Base-by-base conservation (phyloP, 345 rosid species). In the Noccaea caerulescens region DNA sequence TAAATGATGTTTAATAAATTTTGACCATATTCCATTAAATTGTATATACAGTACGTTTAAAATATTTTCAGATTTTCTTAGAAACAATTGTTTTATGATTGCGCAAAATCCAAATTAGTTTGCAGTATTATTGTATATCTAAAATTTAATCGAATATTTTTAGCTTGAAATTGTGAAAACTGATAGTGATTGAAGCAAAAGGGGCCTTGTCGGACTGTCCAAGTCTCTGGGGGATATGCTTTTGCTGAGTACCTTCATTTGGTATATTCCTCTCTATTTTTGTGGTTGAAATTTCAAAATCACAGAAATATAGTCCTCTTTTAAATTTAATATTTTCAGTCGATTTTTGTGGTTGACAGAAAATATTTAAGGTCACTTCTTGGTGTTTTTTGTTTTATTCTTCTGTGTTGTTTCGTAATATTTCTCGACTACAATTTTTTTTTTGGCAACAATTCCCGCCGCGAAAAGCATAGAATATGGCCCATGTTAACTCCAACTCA, bases 191-290 rank as follows among this genome's bases (percentile, higher is more conserved):
- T 12, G 68, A 66, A 58, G 68, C 65, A 50, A 32, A 46, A 51
- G 6, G 1, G 8, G 9, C 10, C 51, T 43, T 59, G 42, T 66
- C 63, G 42, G 54, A 52, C 23, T 2, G 23, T 57, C 53, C 59
- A 73, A 74, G 43, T 34, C 57, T 68, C 32, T 27, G 56, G 58
- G 62, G 78, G 27, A 75, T 75, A 68, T 75, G 27, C 78, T 68
- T 68, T 61, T 53, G 58, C 57, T 34, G 10, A 63, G 51, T 42
- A 43, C 50, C 67, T 75, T 75, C 68, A 1, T 43, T 38, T 53
- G 63, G 78, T 75, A 75, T 75, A 75, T 75, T 68, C 73, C 54
- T 14, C 39, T 11, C 18, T 36, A 37, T 23, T 5, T 12, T 27
- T 47, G 39, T 3, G 25, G 8, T 27, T 27, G 3, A 27, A 27